Percentiles rank a stretch among this genome's conserved stretches.
phyloP scores from a whole-genome alignment of 768 basidiomycete species.

The Xerocomus potaroensis region DNA sequence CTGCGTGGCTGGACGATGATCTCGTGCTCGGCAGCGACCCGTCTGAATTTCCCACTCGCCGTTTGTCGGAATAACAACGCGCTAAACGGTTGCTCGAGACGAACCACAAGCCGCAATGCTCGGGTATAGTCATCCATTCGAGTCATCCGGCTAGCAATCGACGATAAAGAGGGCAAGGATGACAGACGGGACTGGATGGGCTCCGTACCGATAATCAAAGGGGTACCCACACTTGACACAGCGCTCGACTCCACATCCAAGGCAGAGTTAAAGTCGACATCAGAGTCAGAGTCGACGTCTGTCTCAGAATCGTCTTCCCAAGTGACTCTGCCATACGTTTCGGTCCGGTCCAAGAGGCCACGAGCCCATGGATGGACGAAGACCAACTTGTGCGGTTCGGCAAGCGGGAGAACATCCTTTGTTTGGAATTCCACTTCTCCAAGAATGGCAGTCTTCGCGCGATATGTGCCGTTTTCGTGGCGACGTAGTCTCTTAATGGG shows the following conservation, averaged over 20 bases:
- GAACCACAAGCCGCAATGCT: slow-evolving; percentile 11
- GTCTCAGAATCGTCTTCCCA: slow-evolving; percentile 10
- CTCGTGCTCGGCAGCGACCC: slow-evolving; percentile 10
- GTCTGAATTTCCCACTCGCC: slow-evolving; percentile 16
- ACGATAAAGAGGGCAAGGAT: slow-evolving; percentile 1
- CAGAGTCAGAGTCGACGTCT: slow-evolving; percentile 4
- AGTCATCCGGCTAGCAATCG: not conserved
- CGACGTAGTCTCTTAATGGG: slow-evolving; percentile 6
- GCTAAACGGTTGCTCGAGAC: slow-evolving; percentile 12
- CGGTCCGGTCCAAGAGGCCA: slow-evolving; percentile 1
- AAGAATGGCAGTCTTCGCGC: slow-evolving; percentile 4
- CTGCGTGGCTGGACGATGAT: slow-evolving; percentile 7
- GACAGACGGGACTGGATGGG: not conserved
- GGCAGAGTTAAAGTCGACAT: slow-evolving; percentile 3
- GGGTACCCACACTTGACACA: not conserved
- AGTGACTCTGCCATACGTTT: not conserved
- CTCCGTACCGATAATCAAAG: slow-evolving; percentile 2
- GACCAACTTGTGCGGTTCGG: slow-evolving; percentile 3
- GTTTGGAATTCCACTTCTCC: slow-evolving; percentile 9
- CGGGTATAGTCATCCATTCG: slow-evolving; percentile 5
- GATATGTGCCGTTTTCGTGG: not conserved
- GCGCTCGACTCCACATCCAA: not conserved
- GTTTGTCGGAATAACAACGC: slow-evolving; percentile 8
- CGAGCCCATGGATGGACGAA: slow-evolving; percentile 13
- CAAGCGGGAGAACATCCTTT: not conserved